Conservation (phyloP, 768 basidiomycete species). For the Neoboletus magnificus region DNA sequence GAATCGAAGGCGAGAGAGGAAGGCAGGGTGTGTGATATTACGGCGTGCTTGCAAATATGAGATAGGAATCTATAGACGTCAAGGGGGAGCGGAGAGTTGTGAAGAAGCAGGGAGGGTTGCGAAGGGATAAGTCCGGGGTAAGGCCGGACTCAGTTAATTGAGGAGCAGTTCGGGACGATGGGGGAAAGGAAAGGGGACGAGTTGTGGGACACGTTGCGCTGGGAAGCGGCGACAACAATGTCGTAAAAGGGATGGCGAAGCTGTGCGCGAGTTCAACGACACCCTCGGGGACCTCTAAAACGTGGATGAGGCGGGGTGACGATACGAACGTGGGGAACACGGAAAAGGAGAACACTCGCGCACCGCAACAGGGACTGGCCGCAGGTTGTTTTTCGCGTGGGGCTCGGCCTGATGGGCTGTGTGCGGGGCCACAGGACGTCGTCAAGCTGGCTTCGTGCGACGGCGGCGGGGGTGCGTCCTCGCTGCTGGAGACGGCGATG, state of each 20-base stretch:
- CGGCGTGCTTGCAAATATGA: constrained; percentile 17
- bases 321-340: constrained; percentile 26
- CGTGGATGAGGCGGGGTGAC: constrained; percentile 24
- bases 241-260: constrained; percentile 25
- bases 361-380: neutral
- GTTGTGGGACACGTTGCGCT: constrained; percentile 16
- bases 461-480: neutral
- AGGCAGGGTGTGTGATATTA: constrained; percentile 26
- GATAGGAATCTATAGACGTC: constrained; percentile 29
- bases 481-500: constrained; percentile 5
- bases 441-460: neutral
- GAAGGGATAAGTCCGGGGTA: constrained; percentile 32
- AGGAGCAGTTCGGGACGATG: constrained; percentile 15
- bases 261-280: constrained; percentile 16
- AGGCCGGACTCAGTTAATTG: constrained; percentile 24
- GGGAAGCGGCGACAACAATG: constrained; percentile 20
- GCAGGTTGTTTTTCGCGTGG: neutral
- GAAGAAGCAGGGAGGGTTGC: constrained; percentile 17
- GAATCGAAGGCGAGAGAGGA: constrained; percentile 19
- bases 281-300: constrained; percentile 27
- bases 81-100: constrained; percentile 13
- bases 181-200: constrained; percentile 17
- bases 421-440: neutral
- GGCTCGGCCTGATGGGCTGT: constrained; percentile 3
- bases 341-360: constrained; percentile 7